Percentiles rank a stretch among this genome's conserved stretches.
Evolutionary conservation across 305 asterid genomes (phyloP).

Genomic region (Fraxinus paxiana): DNA sequence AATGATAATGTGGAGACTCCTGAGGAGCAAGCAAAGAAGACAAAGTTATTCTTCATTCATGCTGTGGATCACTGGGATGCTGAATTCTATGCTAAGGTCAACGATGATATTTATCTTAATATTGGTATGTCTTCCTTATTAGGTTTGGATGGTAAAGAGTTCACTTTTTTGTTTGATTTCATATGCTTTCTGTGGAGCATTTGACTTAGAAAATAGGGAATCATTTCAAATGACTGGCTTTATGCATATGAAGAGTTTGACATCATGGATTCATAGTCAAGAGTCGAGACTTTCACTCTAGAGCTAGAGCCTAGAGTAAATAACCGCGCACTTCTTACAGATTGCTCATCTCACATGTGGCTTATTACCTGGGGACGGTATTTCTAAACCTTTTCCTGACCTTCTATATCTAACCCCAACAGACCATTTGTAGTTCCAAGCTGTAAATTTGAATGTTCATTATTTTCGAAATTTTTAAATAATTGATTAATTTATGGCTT

Average conservation of each 20-base stretch:
- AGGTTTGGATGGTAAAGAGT: not conserved
- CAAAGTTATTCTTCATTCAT: conserved; percentile 55
- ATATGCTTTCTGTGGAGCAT: conserved; percentile 7
- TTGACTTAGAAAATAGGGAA: not conserved
- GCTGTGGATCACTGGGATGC: conserved; percentile 89
- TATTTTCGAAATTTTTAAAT: not conserved
- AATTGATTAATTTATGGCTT: not conserved
- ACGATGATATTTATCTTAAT: conserved; percentile 69
- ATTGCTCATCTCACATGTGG: not conserved
- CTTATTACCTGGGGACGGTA: not conserved
- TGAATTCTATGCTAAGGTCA: conserved; percentile 66
- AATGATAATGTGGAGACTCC: conserved; percentile 61
- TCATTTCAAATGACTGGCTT: not conserved
- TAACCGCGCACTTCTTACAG: not conserved
- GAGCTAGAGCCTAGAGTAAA: not conserved
- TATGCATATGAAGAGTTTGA: not conserved
- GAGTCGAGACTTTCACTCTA: not conserved
- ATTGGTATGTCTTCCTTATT: conserved; percentile 48
- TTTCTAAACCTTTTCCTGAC: not conserved
- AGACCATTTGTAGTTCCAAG: not conserved
- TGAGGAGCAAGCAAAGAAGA: conserved; percentile 57
- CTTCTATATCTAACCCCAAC: not conserved
- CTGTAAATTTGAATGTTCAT: not conserved
- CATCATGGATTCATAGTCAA: not conserved
- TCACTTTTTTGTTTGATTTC: conserved; percentile 18